A percentile compares a stretch with the other conserved stretches of the same genome.
Conservation (phyloP, 305 asterid genomes). For the Andrographis paniculata region DNA sequence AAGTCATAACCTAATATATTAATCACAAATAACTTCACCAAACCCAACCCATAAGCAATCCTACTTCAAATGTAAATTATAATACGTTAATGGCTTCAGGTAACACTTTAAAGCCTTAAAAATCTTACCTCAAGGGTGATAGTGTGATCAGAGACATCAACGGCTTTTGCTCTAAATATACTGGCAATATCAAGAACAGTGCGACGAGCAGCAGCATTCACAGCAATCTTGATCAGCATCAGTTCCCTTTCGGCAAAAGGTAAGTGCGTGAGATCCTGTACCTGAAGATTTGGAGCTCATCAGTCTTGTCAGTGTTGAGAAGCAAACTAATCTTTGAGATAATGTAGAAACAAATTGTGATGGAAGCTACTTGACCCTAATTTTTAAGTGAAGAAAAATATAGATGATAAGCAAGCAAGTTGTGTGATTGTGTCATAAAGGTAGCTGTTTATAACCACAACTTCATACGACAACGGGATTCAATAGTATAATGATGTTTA, state of each 20-base stretch:
- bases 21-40: too few species aligned
- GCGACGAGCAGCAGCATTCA: slow-evolving; percentile 80
- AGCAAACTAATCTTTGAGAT: slow-evolving; percentile 12
- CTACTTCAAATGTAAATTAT: slow-evolving; percentile 2
- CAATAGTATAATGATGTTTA: too few species aligned
- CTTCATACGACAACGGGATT: too few species aligned
- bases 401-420: too few species aligned
- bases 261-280: slow-evolving; percentile 70
- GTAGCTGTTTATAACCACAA: too few species aligned
- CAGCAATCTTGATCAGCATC: slow-evolving; percentile 85
- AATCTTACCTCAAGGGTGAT: slow-evolving; percentile 76
- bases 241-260: slow-evolving; percentile 92
- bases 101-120: slow-evolving; percentile 5
- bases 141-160: slow-evolving; percentile 92
- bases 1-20: too few species aligned
- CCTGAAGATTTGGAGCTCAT: slow-evolving; percentile 38
- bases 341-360: not conserved
- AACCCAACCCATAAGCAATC: too few species aligned
- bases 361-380: not conserved
- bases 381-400: too few species aligned
- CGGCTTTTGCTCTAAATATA: slow-evolving; percentile 94
- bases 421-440: too few species aligned
- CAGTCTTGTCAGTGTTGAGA: slow-evolving; percentile 18
- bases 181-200: slow-evolving; percentile 94
- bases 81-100: slow-evolving; percentile 2